These are phyloP conservation scores for Podaxis sp. DNA, from an alignment of 768 basidiomycete species.

Conservation along the genomic window DNA sequence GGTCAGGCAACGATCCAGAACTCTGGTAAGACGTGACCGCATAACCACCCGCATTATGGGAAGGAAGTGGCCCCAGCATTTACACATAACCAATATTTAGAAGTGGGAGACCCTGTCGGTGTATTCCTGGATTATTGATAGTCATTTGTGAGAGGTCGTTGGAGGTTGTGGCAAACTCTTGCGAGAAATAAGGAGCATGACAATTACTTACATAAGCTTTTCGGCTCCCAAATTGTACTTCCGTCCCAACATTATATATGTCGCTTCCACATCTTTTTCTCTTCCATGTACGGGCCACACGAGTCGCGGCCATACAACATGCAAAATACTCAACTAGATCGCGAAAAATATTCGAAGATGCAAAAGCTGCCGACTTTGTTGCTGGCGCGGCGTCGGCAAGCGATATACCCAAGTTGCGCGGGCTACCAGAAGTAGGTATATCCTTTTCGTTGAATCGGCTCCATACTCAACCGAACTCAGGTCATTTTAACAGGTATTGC, in stretches of 20 bases:
- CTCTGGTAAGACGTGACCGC: neutral
- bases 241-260: neutral
- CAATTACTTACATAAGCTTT: neutral
- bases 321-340: conserved; percentile 17
- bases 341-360: conserved; percentile 28
- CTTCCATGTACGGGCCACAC: neutral
- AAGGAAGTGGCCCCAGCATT: neutral
- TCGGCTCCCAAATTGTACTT: neutral
- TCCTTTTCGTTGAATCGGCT: neutral
- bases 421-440: conserved; percentile 42
- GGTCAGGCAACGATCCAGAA: neutral
- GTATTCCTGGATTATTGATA: neutral
- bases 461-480: conserved; percentile 23
- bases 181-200: too few species aligned
- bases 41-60: neutral
- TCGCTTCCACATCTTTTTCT: neutral
- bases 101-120: neutral
- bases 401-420: conserved; percentile 39
- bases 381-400: conserved; percentile 36
- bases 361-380: conserved; percentile 36
- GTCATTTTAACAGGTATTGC: conserved; percentile 45
- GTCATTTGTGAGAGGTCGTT: neutral
- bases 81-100: neutral
- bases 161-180: too few species aligned
- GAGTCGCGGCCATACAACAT: neutral